Conservation (phyloP, 306 rosid genomes). For the Fragaria iinumae region DNA sequence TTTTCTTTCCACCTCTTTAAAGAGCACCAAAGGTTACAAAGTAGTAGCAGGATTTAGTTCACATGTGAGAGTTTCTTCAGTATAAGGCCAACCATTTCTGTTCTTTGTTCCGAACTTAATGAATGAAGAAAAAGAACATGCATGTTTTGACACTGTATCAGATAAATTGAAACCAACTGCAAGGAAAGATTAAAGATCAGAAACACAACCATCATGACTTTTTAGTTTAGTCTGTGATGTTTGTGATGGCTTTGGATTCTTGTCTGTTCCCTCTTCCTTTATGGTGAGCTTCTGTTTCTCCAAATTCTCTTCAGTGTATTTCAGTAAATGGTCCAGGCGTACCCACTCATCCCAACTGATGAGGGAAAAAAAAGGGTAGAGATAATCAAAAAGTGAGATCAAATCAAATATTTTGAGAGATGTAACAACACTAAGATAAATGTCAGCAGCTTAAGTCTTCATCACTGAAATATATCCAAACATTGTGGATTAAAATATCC, state of each 20-base stretch:
- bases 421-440: not conserved
- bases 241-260: slow-evolving; percentile 34
- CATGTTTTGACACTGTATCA: not conserved
- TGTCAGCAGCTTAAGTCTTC: slow-evolving; percentile 11
- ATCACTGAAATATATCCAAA: not conserved
- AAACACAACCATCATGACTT: slow-evolving; percentile 41
- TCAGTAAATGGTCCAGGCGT: slow-evolving; percentile 57
- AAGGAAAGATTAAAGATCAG: slow-evolving; percentile 17
- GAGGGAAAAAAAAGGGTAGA: not conserved
- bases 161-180: not conserved
- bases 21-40: not conserved
- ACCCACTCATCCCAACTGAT: slow-evolving; percentile 98
- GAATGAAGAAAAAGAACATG: not conserved
- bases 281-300: slow-evolving; percentile 33
- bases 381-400: not conserved
- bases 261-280: slow-evolving; percentile 40
- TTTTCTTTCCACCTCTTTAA: slow-evolving; percentile 11
- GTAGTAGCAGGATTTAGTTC: not conserved
- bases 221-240: slow-evolving; percentile 41
- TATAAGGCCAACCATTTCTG: slow-evolving; percentile 4
- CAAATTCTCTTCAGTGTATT: slow-evolving; percentile 58
- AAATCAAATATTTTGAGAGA: not conserved
- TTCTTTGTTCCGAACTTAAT: not conserved
- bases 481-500: not conserved
- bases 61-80: not conserved